A percentile compares a stretch with the other conserved stretches of the same genome.
Conservation (phyloP, 371 early-diverging fungal species). For the Mortierella sp. region DNA sequence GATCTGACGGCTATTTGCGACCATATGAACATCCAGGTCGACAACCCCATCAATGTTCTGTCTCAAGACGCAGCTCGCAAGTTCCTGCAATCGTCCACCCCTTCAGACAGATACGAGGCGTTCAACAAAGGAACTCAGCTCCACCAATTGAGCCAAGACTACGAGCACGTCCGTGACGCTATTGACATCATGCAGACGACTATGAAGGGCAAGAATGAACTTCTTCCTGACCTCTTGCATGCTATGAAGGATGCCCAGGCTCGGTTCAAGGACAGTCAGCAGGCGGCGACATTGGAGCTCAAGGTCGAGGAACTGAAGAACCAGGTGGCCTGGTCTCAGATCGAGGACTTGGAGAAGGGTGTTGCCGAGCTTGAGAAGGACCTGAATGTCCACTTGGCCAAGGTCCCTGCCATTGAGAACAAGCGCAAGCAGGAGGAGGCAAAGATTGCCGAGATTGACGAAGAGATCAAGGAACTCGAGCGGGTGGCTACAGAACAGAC, state of each 20-base stretch:
- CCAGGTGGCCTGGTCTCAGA: slow-evolving; percentile 84
- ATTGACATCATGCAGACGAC: slow-evolving; percentile 71
- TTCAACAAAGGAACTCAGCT: slow-evolving; percentile 92
- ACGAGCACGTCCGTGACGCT: slow-evolving; percentile 74
- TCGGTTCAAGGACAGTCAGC: slow-evolving; percentile 73
- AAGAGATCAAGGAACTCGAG: slow-evolving; percentile 48
- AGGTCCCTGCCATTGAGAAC: slow-evolving; percentile 60
- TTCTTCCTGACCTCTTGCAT: slow-evolving; percentile 73
- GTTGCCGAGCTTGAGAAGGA: slow-evolving; percentile 54
- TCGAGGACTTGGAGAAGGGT: slow-evolving; percentile 69
- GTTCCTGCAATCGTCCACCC: slow-evolving; percentile 86
- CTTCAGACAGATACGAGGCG: slow-evolving; percentile 89
- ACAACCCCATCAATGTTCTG: slow-evolving; percentile 93
- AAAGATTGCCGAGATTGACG: slow-evolving; percentile 38
- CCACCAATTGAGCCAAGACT: slow-evolving; percentile 81
- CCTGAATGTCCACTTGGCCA: slow-evolving; percentile 29
- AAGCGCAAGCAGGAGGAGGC: slow-evolving; percentile 57
- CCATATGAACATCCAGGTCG: slow-evolving; percentile 90
- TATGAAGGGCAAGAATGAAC: slow-evolving; percentile 69
- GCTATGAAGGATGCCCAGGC: slow-evolving; percentile 72
- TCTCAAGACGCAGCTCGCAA: slow-evolving; percentile 94
- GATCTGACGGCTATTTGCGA: slow-evolving; percentile 89
- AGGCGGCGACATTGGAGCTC: slow-evolving; percentile 73
- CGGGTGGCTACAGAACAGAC: slow-evolving; percentile 20
- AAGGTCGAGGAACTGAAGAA: slow-evolving; percentile 72